Evolutionary conservation across 2,329 filamentous ascomycete genomes (phyloP), one percentile per base, ranked within the genome.

Genomic region (Penicillium carneum): DNA sequence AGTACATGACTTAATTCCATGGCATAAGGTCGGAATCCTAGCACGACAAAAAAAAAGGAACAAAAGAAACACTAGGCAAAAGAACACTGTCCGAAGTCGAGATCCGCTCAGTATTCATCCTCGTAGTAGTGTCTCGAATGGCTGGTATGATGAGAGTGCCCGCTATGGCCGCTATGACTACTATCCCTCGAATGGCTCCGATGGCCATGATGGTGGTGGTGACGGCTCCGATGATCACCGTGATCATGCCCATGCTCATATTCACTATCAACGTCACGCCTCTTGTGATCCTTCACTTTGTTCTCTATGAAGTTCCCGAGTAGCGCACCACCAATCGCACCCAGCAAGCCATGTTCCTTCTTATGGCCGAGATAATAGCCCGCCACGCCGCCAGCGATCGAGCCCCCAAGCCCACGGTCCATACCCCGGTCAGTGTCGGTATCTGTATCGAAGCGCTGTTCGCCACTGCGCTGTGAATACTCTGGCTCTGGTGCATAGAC

Each of bases 351-450:
- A 66, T 86, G 84, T n/a, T 84, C 78, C 23, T 80, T 82, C 66
- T 84, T 79, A 72, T 86, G 85, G 18, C 86, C 86, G 6, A 84
- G 77, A 63, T 84, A 82, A 64, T 82, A 83, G 1, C 86, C 86
- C 4, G 85, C 84, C 3, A 84, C 79, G 45, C 83, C 85, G 45
- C 86, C 86, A 14, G 82, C 83, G 4, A 87, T 73, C 3, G 85
- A 82, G 48, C 86, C 84, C 68, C 84, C 81, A 5, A 88, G 76
- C 39, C 85, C 86, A 58, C 86, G 83, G 63, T 88, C 86, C 50
- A 57, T 57, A 29, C 81, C 84, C 50, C 62, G 68, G 26, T 68
- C 68, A 29, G 50, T 67, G 38, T 63, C 64, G 26, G 42, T 48
- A 4, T 58, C 59, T 11, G 59, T 62, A n/a, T 52, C 43, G 23